Evolutionary conservation across 2,329 filamentous ascomycete genomes (phyloP).

Genomic region (Colletotrichum truncatum): DNA sequence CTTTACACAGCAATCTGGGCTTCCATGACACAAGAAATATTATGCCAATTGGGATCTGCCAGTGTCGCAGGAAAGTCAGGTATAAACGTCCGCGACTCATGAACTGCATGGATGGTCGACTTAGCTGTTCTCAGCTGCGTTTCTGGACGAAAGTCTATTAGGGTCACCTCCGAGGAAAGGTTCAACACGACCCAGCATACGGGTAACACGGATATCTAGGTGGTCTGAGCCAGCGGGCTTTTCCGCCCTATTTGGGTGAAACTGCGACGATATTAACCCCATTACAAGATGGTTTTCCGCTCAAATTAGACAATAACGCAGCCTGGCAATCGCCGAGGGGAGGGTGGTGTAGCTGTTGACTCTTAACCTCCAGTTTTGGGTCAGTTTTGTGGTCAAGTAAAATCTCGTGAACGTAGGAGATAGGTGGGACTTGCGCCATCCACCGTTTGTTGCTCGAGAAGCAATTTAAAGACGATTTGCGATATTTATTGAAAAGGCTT

Average conservation of each 20-base stretch:
- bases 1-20: not conserved
- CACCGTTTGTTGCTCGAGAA: too few relatives aligned
- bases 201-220: not conserved
- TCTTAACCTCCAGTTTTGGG: too few relatives aligned
- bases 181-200: not conserved
- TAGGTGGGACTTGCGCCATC: too few relatives aligned
- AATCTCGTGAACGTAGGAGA: too few relatives aligned
- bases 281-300: too few relatives aligned
- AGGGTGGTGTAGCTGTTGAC: too few relatives aligned
- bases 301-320: too few relatives aligned
- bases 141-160: conserved; percentile 7
- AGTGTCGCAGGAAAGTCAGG: not conserved
- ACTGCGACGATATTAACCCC: too few relatives aligned
- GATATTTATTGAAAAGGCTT: too few relatives aligned
- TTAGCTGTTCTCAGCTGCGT: not conserved
- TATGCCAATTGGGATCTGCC: not conserved
- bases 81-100: not conserved
- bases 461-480: too few relatives aligned
- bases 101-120: not conserved
- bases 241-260: not conserved
- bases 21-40: not conserved
- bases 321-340: too few relatives aligned
- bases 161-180: not conserved
- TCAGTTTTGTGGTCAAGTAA: too few relatives aligned
- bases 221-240: not conserved